Conservation (phyloP, 345 rosid genomes). For the Abelmoschus esculentus region DNA sequence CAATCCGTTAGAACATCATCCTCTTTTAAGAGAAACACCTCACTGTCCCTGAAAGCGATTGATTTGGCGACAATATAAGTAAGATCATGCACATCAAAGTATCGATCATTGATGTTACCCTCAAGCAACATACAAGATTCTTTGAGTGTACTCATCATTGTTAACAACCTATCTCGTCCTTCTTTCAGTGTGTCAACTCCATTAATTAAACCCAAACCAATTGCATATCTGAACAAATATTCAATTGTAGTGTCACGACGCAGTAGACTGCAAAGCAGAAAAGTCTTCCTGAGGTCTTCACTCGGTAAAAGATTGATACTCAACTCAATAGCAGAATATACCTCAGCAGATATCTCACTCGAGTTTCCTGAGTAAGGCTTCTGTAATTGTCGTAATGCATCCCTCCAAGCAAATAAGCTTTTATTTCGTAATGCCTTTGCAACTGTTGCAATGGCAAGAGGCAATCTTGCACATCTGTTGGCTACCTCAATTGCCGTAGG, state of each 20-base stretch:
- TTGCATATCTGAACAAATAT: constrained; percentile 3
- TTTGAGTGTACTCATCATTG: constrained; percentile 13
- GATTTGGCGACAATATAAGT: constrained; percentile 10
- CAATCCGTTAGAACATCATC: not conserved
- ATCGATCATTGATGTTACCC: not conserved
- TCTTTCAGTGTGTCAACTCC: not conserved
- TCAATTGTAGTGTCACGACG: not conserved
- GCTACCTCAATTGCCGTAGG: constrained; percentile 4
- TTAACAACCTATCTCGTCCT: not conserved
- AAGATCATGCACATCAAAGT: constrained; percentile 17
- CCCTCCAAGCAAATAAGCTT: not conserved
- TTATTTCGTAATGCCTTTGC: not conserved
- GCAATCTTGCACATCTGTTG: constrained; percentile 16
- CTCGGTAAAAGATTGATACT: constrained; percentile 2
- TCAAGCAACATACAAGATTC: constrained; percentile 15
- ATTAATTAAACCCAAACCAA: constrained; percentile 16
- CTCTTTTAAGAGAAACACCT: not conserved
- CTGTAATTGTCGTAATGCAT: not conserved
- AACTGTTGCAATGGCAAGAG: constrained; percentile 9
- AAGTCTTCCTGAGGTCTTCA: constrained; percentile 6
- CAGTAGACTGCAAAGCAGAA: constrained; percentile 11
- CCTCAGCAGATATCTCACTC: not conserved
- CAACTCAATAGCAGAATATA: too few species aligned
- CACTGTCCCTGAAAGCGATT: constrained; percentile 8
- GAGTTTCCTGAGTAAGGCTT: not conserved